phyloP scores from a whole-genome alignment of 2,329 filamentous ascomycete species.

The Fusarium sp. region DNA sequence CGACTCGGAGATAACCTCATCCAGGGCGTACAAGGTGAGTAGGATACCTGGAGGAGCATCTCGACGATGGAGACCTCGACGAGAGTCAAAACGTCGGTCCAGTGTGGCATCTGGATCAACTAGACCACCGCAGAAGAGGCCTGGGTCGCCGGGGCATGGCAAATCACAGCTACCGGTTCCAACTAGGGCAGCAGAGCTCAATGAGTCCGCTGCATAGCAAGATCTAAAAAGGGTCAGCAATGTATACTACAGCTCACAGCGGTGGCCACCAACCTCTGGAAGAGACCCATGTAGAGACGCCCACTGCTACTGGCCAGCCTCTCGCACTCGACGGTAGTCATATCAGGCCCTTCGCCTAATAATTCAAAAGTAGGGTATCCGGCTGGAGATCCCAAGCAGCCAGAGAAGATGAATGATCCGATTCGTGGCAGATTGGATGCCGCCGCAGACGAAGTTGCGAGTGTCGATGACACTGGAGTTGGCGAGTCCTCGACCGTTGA shows the following conservation, averaged over 20 bases:
- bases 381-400: constrained; percentile 22
- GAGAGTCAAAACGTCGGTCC: neutral
- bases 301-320: constrained; percentile 1
- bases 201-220: constrained; percentile 23
- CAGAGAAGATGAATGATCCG: constrained; percentile 15
- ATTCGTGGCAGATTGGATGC: constrained; percentile 19
- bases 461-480: neutral
- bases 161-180: constrained; percentile 16
- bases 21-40: constrained; percentile 23
- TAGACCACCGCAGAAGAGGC: constrained; percentile 29
- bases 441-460: neutral
- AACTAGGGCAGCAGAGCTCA: neutral
- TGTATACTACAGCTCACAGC: neutral
- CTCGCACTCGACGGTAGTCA: constrained; percentile 26
- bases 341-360: constrained; percentile 2
- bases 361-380: constrained; percentile 31
- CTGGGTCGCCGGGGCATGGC: constrained; percentile 27
- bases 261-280: constrained; percentile 6
- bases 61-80: neutral
- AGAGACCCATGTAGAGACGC: constrained; percentile 18
- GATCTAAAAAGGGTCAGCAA: constrained; percentile 10
- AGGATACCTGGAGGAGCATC: constrained; percentile 20
- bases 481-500: neutral
- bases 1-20: neutral
- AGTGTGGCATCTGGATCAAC: neutral